phyloP scores from a whole-genome alignment of 176 grass and related monocot genomes.

The Chloris gayana region DNA sequence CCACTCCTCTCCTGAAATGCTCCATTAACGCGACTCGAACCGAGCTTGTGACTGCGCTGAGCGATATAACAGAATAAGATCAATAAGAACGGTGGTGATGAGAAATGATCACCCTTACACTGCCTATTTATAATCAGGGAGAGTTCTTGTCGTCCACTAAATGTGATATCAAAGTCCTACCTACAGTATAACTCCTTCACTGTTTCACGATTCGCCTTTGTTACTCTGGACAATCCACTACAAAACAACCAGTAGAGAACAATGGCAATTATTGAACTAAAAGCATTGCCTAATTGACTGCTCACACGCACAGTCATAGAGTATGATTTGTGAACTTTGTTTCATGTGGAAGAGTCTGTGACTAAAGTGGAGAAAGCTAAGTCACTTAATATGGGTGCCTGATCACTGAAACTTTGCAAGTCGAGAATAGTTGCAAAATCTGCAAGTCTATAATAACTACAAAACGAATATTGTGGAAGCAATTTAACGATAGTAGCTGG shows the following conservation, averaged over 20 bases:
- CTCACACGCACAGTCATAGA: constrained; percentile 13
- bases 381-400: background rate
- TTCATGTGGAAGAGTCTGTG: constrained; percentile 38
- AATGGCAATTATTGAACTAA: constrained; percentile 43
- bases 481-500: background rate
- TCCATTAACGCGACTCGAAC: constrained; percentile 50
- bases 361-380: constrained; percentile 3
- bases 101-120: constrained; percentile 1
- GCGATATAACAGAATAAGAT: constrained; percentile 30
- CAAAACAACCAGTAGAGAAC: constrained; percentile 45
- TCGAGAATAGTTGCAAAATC: background rate
- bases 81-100: constrained; percentile 19
- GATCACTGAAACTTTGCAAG: constrained; percentile 18
- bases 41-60: background rate
- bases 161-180: constrained; percentile 51
- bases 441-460: background rate
- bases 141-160: constrained; percentile 54
- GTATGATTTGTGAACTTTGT: constrained; percentile 28
- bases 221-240: constrained; percentile 50
- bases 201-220: constrained; percentile 37
- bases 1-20: constrained; percentile 58
- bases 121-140: constrained; percentile 34
- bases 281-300: constrained; percentile 12
- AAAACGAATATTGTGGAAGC: constrained; percentile 6
- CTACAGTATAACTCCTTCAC: constrained; percentile 31